Conservation (phyloP, 2,329 filamentous ascomycete genomes). For the Paecilomyces sp. region DNA sequence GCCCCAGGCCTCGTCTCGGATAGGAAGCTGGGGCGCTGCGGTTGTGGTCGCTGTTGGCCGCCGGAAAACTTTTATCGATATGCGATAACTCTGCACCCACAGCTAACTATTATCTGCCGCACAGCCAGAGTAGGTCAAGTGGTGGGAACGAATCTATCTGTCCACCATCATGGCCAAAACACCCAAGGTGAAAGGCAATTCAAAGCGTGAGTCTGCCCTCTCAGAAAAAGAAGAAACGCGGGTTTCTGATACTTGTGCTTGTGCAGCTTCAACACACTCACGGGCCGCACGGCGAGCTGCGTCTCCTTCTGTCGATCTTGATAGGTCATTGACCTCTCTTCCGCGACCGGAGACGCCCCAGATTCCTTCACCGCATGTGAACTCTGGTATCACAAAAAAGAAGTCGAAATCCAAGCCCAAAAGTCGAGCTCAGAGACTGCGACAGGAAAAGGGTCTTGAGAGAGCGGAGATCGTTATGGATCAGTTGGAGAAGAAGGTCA, state of each 20-base stretch:
- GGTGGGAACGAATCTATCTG: not conserved
- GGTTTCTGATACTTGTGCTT: conserved; percentile 5
- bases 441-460: conserved; percentile 50
- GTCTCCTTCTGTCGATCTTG: conserved; percentile 47
- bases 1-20: conserved; percentile 1
- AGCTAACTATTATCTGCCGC: not conserved
- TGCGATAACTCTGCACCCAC: conserved; percentile 16
- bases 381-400: conserved; percentile 48
- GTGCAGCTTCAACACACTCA: conserved; percentile 47
- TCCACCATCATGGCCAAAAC: conserved; percentile 31
- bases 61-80: conserved; percentile 34
- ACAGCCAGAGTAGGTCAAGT: not conserved
- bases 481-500: conserved; percentile 49
- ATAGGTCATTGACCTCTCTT: conserved; percentile 42
- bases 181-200: conserved; percentile 20
- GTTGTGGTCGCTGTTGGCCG: conserved; percentile 13
- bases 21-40: conserved; percentile 15
- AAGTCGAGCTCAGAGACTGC: conserved; percentile 46
- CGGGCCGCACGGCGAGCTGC: conserved; percentile 52
- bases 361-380: conserved; percentile 43
- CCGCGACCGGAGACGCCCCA: conserved; percentile 33
- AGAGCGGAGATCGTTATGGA: conserved; percentile 48
- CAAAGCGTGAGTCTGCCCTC: conserved; percentile 13
- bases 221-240: not conserved
- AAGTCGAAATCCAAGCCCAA: conserved; percentile 39